phyloP scores from a whole-genome alignment of 1,284 basidiomycete species.

The Peniophora sp. region DNA sequence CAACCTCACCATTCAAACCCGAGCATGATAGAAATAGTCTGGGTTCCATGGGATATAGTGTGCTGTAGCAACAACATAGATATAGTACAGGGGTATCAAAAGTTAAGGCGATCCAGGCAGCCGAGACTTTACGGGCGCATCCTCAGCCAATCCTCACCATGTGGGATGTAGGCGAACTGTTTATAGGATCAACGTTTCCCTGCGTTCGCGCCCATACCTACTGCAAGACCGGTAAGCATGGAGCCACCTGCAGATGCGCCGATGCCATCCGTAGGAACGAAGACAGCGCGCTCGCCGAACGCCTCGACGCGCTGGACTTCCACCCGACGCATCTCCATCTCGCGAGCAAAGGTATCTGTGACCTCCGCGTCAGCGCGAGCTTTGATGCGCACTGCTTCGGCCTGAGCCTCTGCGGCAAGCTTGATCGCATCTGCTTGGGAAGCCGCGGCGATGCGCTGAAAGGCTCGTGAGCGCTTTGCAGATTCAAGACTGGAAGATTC shows the following conservation, averaged over 20 bases:
- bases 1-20: too few species aligned
- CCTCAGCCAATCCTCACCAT: too few species aligned
- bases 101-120: too few species aligned
- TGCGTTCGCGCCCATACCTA: slow-evolving; percentile 44
- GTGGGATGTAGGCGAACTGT: too few species aligned
- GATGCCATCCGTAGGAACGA: slow-evolving; percentile 55
- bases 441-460: slow-evolving; percentile 54
- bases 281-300: slow-evolving; percentile 63
- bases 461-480: too few species aligned
- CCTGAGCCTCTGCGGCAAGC: slow-evolving; percentile 65
- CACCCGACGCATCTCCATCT: slow-evolving; percentile 62
- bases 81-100: too few species aligned
- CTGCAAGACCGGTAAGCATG: slow-evolving; percentile 60
- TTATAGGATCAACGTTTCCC: slow-evolving; percentile 1
- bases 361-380: slow-evolving; percentile 56
- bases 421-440: slow-evolving; percentile 68
- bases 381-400: slow-evolving; percentile 57
- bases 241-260: slow-evolving; percentile 50
- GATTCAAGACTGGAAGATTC: too few species aligned
- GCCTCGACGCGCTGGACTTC: slow-evolving; percentile 58
- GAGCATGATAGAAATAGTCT: too few species aligned
- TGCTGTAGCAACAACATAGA: too few species aligned
- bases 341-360: slow-evolving; percentile 58
- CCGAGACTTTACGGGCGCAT: too few species aligned
- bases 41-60: too few species aligned